Evolutionary conservation across 305 asterid species (phyloP).

Genomic region (Fraxinus floribunda): DNA sequence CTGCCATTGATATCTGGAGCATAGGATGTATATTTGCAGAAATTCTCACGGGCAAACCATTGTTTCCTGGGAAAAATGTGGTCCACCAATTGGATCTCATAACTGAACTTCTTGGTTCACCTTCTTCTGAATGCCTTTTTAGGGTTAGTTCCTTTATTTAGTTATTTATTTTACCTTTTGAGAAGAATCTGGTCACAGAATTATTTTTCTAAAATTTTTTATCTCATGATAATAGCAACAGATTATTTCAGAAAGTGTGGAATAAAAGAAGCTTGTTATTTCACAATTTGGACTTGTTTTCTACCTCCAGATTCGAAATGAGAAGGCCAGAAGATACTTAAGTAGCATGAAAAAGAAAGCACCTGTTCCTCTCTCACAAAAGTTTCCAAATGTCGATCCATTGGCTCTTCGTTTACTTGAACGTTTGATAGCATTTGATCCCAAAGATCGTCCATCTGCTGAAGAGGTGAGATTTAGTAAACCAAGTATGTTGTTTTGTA

Average conservation of each 20-base stretch:
- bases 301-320: slow-evolving; percentile 70
- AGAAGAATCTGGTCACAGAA: neutral
- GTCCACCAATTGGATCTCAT: slow-evolving; percentile 83
- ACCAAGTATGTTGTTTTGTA: neutral
- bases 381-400: slow-evolving; percentile 73
- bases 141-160: slow-evolving; percentile 54
- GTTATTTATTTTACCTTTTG: slow-evolving; percentile 7
- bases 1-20: slow-evolving; percentile 96
- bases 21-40: slow-evolving; percentile 95
- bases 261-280: neutral
- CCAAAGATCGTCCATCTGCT: slow-evolving; percentile 89
- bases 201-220: neutral
- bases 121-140: slow-evolving; percentile 74
- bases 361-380: slow-evolving; percentile 61
- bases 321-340: slow-evolving; percentile 80
- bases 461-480: slow-evolving; percentile 56
- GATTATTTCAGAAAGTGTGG: neutral
- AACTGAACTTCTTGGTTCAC: slow-evolving; percentile 87
- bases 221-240: neutral
- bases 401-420: slow-evolving; percentile 81
- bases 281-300: slow-evolving; percentile 17
- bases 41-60: slow-evolving; percentile 71
- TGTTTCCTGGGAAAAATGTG: slow-evolving; percentile 87
- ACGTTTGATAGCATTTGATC: slow-evolving; percentile 84
- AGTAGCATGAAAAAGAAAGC: slow-evolving; percentile 73